phyloP scores from a whole-genome alignment of 2,329 filamentous ascomycete species.

The Xylariaceae sp. region DNA sequence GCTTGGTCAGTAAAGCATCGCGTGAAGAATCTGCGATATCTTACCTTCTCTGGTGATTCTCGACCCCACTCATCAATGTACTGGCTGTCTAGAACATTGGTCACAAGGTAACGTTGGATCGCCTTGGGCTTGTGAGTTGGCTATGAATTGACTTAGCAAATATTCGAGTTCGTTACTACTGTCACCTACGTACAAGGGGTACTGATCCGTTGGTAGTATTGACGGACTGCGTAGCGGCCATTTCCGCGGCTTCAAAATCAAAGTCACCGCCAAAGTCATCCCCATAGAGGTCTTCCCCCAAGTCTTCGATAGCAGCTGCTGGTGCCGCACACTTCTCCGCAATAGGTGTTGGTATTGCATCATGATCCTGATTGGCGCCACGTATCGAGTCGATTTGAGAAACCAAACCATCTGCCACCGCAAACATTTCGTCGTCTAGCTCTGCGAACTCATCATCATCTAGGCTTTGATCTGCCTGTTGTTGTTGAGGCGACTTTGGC shows the following conservation, averaged over 20 bases:
- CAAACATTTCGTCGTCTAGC: constrained; percentile 57
- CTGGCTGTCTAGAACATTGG: constrained; percentile 64
- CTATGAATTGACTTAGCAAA: constrained; percentile 65
- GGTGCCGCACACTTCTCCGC: constrained; percentile 6
- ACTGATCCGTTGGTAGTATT: constrained; percentile 26
- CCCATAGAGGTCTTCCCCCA: constrained; percentile 48
- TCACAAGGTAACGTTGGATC: constrained; percentile 84
- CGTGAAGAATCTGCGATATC: constrained; percentile 7
- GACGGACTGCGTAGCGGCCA: constrained; percentile 66
- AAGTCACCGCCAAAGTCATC: constrained; percentile 71
- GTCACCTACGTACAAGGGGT: constrained; percentile 49
- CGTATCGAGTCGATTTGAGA: constrained; percentile 29
- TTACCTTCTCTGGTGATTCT: constrained; percentile 67
- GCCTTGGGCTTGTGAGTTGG: constrained; percentile 62
- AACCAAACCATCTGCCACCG: constrained; percentile 40
- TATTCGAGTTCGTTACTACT: constrained; percentile 22
- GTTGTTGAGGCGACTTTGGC: constrained; percentile 5
- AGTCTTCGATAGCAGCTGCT: constrained; percentile 27
- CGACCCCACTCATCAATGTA: constrained; percentile 62
- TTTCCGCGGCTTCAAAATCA: constrained; percentile 74
- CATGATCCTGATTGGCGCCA: constrained; percentile 8
- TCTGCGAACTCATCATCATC: constrained; percentile 61
- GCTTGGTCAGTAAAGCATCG: constrained; percentile 9
- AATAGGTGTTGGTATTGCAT: constrained; percentile 12
- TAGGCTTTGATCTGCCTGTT: constrained; percentile 11